These are phyloP conservation scores for Beauveria sp. DNA, from an alignment of 2,329 filamentous ascomycete genomes.

Conservation along the genomic window DNA sequence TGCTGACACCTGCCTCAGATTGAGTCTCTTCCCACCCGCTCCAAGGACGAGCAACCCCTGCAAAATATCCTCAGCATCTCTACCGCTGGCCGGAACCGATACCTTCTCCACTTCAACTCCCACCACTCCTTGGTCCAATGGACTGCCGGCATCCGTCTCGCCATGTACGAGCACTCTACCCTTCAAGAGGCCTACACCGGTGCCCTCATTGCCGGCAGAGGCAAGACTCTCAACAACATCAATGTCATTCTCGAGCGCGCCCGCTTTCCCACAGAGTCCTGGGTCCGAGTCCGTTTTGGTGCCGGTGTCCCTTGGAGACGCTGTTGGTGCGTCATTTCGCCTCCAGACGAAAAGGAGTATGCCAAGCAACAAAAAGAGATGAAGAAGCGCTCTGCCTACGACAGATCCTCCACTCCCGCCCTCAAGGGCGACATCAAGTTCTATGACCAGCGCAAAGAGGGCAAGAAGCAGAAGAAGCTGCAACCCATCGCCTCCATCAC, in stretches of 20 bases:
- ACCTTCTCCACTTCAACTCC: slow-evolving; percentile 92
- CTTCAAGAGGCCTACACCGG: slow-evolving; percentile 96
- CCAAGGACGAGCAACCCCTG: slow-evolving; percentile 66
- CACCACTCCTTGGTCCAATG: slow-evolving; percentile 89
- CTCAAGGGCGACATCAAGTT: slow-evolving; percentile 90
- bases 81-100: slow-evolving; percentile 90
- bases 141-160: slow-evolving; percentile 86
- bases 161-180: slow-evolving; percentile 89
- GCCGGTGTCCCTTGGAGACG: slow-evolving; percentile 93
- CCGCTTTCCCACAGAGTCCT: slow-evolving; percentile 73
- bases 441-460: slow-evolving; percentile 68
- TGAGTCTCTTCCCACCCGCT: slow-evolving; percentile 80
- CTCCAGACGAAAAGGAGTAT: slow-evolving; percentile 88
- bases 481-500: slow-evolving; percentile 85
- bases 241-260: slow-evolving; percentile 78
- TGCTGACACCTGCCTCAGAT: slow-evolving; percentile 44
- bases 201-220: slow-evolving; percentile 90
- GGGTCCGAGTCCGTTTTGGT: slow-evolving; percentile 91
- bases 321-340: slow-evolving; percentile 92
- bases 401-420: slow-evolving; percentile 56
- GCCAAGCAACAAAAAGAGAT: slow-evolving; percentile 74
- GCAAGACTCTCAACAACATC: slow-evolving; percentile 83
- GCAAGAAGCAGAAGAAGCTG: slow-evolving; percentile 85
- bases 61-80: slow-evolving; percentile 95
- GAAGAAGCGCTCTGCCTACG: slow-evolving; percentile 78